A percentile compares a stretch with the other conserved stretches of the same genome.
Evolutionary conservation across 495 filamentous ascomycete species (phyloP).

Genomic region (Clohesyomyces aquaticus): DNA sequence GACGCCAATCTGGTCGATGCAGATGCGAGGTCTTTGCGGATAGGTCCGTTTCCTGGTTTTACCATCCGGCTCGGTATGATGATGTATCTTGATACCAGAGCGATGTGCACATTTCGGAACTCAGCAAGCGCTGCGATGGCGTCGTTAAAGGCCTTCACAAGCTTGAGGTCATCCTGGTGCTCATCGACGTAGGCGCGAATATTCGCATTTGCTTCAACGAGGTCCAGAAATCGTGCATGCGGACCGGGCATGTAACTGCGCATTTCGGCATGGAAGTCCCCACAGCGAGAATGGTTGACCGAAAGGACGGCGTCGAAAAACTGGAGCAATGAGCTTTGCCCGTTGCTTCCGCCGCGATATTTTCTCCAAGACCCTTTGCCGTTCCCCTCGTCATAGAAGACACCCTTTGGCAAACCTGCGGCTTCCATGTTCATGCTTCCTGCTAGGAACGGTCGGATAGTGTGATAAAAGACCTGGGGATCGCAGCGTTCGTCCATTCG

Average conservation of each 20-base stretch:
- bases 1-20: constrained; percentile 34
- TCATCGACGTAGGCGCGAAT: constrained; percentile 18
- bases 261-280: constrained; percentile 36
- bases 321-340: constrained; percentile 44
- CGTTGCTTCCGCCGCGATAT: constrained; percentile 45
- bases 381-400: constrained; percentile 42
- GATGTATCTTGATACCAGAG: constrained; percentile 44
- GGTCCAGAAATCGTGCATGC: constrained; percentile 41
- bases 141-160: constrained; percentile 36
- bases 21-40: constrained; percentile 24
- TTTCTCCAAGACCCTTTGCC: constrained; percentile 32
- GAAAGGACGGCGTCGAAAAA: constrained; percentile 45
- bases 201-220: constrained; percentile 28
- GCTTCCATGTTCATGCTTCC: constrained; percentile 42
- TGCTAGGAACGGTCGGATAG: constrained; percentile 42
- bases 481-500: constrained; percentile 42
- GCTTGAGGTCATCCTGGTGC: background rate
- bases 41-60: no score
- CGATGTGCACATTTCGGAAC: constrained; percentile 44
- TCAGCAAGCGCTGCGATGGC: constrained; percentile 29
- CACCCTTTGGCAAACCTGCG: constrained; percentile 41
- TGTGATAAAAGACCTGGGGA: constrained; percentile 41
- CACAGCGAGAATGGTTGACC: constrained; percentile 35
- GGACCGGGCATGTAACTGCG: constrained; percentile 44
- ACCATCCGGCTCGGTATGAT: constrained; percentile 33